Base-by-base conservation (phyloP, 1,284 basidiomycete genomes). In the Leccinum holopus region DNA sequence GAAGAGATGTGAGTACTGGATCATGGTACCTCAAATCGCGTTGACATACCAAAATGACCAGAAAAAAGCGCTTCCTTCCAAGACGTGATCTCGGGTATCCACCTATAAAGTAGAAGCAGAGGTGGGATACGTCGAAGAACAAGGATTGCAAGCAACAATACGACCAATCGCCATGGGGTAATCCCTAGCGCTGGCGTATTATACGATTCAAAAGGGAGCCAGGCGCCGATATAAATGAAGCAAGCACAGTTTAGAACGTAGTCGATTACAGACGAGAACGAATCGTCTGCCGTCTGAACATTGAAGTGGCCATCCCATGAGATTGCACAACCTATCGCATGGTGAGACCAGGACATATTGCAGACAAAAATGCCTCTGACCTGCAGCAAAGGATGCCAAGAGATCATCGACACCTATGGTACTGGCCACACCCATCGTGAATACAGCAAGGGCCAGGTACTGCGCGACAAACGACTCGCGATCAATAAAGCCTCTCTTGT, bases 231-330 rank as follows among this genome's bases (percentile, higher is more conserved):
- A 75, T 95, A 96, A 63, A 97, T 85, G 79, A 96, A 97, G 68
- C 89, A 90, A 12, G 84, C 88, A 69, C 90, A 92, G 73, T 96
- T 96, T 70, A 96, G 84, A 49, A 91, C 77, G 53, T 90, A 81
- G 66, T 97, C 95, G 68, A 98, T 89, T 58, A 97, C 92, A 52
- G 92, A 90, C 25, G 93, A 90, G 74, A 98, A 98, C 41, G 88
- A 83, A 63, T 93, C 89, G 67, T 89, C 86, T 75, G 95, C 92
- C 3, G 87, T 94, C 61, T 94, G 90, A 52, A 81, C 80, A 71
- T 93, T 92, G 78, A 97, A 97, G 73, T 95, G 85, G 44, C 94
- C 91, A 71, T 98, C 95, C 96, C 95, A 98, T 2, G 94, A 94
- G 67, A 97, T 91, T 0, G 95, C 94, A 61, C 84, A 88, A 1